Conservation (phyloP, 495 filamentous ascomycete species). For the Eremomyces bilateralis region DNA sequence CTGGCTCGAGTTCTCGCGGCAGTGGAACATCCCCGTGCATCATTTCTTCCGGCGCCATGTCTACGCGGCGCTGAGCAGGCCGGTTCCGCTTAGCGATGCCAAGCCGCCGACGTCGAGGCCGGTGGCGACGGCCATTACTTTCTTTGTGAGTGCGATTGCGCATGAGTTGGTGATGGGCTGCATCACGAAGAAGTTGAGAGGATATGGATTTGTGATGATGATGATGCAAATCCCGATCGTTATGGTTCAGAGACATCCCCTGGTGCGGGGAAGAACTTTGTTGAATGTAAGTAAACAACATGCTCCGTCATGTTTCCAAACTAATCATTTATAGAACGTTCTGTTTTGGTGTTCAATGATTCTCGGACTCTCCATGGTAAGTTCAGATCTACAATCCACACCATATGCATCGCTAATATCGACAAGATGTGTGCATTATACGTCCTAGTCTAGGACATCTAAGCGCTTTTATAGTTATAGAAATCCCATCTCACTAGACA, state of each 20-base stretch:
- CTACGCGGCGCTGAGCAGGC: conserved; percentile 67
- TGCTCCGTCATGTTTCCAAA: conserved; percentile 1
- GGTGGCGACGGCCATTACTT: conserved; percentile 75
- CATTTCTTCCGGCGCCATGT: conserved; percentile 91
- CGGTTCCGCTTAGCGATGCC: too few relatives aligned
- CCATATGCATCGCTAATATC: conserved; percentile 1
- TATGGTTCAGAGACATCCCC: conserved; percentile 61
- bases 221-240: conserved; percentile 95
- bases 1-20: conserved; percentile 90
- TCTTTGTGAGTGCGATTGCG: conserved; percentile 67
- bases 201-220: conserved; percentile 83
- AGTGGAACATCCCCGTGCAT: conserved; percentile 99
- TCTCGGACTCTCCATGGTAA: conserved; percentile 63
- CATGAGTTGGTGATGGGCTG: conserved; percentile 96
- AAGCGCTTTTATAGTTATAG: too few relatives aligned
- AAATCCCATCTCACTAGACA: too few relatives aligned
- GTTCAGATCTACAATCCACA: conserved; percentile 12
- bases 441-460: conserved; percentile 10
- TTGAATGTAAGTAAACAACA: conserved; percentile 35
- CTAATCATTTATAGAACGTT: conserved; percentile 31
- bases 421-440: conserved; percentile 14
- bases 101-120: conserved; percentile 51
- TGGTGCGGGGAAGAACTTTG: conserved; percentile 47
- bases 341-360: conserved; percentile 96
- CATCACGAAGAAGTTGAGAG: conserved; percentile 89